phyloP scores from a whole-genome alignment of 805 yeast species.

The Suhomyces vadensis region DNA sequence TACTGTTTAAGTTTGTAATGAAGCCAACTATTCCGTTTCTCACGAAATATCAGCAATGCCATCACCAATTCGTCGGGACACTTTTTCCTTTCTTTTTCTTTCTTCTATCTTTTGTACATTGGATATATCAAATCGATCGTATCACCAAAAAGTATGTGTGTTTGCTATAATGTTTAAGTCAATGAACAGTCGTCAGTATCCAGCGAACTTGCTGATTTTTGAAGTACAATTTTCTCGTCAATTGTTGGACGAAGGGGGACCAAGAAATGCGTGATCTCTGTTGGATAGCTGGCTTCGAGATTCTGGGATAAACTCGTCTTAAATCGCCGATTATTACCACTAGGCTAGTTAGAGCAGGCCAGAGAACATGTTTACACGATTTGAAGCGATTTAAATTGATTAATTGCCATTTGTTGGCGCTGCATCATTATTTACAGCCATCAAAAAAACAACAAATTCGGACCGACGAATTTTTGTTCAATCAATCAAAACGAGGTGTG shows the following conservation, averaged over 20 bases:
- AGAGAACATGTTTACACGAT: too few species aligned
- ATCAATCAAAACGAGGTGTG: neutral
- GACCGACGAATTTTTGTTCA: neutral
- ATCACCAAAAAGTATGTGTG: slow-evolving; percentile 8
- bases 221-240: neutral
- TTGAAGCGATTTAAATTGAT: too few species aligned
- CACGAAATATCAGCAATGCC: too few species aligned
- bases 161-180: neutral
- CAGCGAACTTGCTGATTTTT: neutral
- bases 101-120: slow-evolving; percentile 4
- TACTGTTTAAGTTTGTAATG: too few species aligned
- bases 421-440: neutral
- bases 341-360: neutral
- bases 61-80: slow-evolving; percentile 2
- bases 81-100: slow-evolving; percentile 8
- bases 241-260: slow-evolving; percentile 1
- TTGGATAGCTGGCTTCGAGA: too few species aligned
- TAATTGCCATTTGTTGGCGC: neutral
- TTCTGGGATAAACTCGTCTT: neutral
- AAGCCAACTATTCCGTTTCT: too few species aligned
- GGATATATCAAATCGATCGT: slow-evolving; percentile 7
- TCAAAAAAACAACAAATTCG: neutral
- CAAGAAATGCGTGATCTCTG: neutral
- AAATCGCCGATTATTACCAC: neutral
- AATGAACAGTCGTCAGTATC: neutral